Conservation (phyloP, 192 early-diverging fungal species). For the Phycomyces nitens region DNA sequence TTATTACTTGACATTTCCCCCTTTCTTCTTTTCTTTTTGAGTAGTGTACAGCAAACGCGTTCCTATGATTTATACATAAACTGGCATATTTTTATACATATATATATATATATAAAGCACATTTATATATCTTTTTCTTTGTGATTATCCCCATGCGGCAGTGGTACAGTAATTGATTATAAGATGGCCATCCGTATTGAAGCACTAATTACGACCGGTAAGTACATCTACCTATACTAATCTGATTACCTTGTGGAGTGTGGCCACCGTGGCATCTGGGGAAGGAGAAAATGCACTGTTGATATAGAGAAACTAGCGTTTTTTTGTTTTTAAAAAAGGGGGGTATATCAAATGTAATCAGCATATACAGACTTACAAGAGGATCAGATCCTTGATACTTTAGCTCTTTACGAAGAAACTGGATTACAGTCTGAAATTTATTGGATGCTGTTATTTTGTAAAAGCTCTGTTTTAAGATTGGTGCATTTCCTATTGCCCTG, state of each 20-base stretch:
- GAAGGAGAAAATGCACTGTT: slow-evolving; percentile 93
- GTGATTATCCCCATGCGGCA: slow-evolving; percentile 79
- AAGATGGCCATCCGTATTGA: slow-evolving; percentile 74
- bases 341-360: neutral
- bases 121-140: slow-evolving; percentile 7
- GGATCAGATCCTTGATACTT: slow-evolving; percentile 67
- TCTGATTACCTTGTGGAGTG: slow-evolving; percentile 66
- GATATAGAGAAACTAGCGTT: slow-evolving; percentile 79
- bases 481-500: slow-evolving; percentile 80
- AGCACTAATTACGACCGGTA: slow-evolving; percentile 59
- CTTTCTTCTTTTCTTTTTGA: slow-evolving; percentile 1
- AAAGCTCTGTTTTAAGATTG: slow-evolving; percentile 82
- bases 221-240: neutral
- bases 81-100: neutral
- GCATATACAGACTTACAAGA: slow-evolving; percentile 43
- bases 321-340: neutral
- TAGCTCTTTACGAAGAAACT: slow-evolving; percentile 81
- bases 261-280: slow-evolving; percentile 85
- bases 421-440: slow-evolving; percentile 80
- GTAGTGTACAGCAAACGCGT: too few species aligned
- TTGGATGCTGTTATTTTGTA: slow-evolving; percentile 84
- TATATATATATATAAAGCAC: slow-evolving; percentile 8
- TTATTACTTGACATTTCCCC: neutral
- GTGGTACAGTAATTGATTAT: slow-evolving; percentile 92
- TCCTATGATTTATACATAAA: slow-evolving; percentile 1